Evolutionary conservation across 2,329 filamentous ascomycete genomes (phyloP).

Genomic region (Clonostachys byssicola): DNA sequence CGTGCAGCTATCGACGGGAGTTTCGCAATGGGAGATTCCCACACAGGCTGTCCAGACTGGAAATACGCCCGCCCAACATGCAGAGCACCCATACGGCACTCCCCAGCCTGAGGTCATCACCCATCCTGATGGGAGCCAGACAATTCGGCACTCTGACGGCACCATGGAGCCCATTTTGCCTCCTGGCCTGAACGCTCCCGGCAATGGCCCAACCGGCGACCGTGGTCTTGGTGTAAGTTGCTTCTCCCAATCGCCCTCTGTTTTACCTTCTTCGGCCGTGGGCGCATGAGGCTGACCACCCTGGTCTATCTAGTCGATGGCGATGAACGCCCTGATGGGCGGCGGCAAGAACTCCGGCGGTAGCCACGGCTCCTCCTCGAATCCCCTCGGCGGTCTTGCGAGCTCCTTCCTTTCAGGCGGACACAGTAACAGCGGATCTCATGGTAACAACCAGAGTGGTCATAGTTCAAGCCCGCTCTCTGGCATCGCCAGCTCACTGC

Average conservation of each 20-base stretch:
- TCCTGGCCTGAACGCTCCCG: conserved; percentile 42
- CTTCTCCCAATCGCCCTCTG: conserved; percentile 4
- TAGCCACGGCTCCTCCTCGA: conserved; percentile 1
- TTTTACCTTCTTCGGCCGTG: background rate
- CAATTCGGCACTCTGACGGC: conserved; percentile 55
- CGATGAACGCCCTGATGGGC: conserved; percentile 54
- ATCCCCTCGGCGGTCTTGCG: background rate
- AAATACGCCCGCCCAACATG: conserved; percentile 49
- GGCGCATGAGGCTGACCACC: background rate
- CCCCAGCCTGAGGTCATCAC: conserved; percentile 53
- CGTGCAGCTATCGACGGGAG: conserved; percentile 67
- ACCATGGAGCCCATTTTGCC: conserved; percentile 55
- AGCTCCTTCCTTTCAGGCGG: background rate
- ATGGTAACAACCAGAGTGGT: conserved; percentile 16
- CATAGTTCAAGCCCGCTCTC: conserved; percentile 31
- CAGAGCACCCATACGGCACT: conserved; percentile 60
- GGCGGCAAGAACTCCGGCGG: conserved; percentile 33
- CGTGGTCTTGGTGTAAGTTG: conserved; percentile 61
- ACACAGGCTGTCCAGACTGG: conserved; percentile 60
- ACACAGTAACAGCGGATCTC: conserved; percentile 12
- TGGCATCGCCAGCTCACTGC: conserved; percentile 41
- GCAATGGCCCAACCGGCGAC: conserved; percentile 50
- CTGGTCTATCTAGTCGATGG: conserved; percentile 42
- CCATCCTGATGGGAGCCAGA: conserved; percentile 59
- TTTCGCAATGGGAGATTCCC: conserved; percentile 71